Conservation (phyloP, 495 filamentous ascomycete species). For the Glarea lozoyensis region DNA sequence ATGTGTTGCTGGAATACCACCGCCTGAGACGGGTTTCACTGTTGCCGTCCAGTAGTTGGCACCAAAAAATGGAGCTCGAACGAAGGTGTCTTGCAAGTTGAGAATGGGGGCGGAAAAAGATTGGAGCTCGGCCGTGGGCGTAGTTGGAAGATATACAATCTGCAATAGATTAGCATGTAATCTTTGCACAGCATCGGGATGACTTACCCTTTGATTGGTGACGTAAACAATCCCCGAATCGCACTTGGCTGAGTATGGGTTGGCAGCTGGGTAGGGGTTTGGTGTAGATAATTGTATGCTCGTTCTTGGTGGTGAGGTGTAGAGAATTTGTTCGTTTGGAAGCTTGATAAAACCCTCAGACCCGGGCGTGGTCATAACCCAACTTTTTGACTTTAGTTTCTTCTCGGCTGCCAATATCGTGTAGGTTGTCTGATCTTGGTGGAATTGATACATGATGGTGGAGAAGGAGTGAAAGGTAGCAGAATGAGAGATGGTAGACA, state of each 20-base stretch:
- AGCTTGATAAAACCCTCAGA: conserved; percentile 56
- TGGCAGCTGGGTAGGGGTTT: conserved; percentile 45
- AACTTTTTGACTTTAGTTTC: conserved; percentile 39
- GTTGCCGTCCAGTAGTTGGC: conserved; percentile 83
- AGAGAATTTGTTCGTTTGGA: conserved; percentile 59
- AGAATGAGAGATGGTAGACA: neutral
- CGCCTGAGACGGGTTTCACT: conserved; percentile 70
- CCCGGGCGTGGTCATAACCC: conserved; percentile 62
- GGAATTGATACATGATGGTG: conserved; percentile 19
- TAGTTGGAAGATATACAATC: conserved; percentile 83
- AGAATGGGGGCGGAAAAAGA: conserved; percentile 87
- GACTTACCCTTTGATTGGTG: conserved; percentile 78
- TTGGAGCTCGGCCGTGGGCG: conserved; percentile 57
- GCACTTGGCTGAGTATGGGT: conserved; percentile 48
- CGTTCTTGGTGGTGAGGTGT: conserved; percentile 64
- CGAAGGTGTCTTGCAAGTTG: conserved; percentile 79
- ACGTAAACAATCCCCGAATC: conserved; percentile 62
- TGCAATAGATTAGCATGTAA: conserved; percentile 24
- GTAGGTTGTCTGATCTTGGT: conserved; percentile 19
- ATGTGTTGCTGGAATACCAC: conserved; percentile 73
- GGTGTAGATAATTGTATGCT: conserved; percentile 53
- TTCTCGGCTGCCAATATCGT: conserved; percentile 8
- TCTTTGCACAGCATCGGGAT: neutral
- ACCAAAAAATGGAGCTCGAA: conserved; percentile 90
- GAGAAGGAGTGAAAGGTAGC: too few relatives aligned